Percentiles rank a stretch among this genome's conserved stretches.
Conservation (phyloP, 257 asterid species). For the Euphrasia confusa region DNA sequence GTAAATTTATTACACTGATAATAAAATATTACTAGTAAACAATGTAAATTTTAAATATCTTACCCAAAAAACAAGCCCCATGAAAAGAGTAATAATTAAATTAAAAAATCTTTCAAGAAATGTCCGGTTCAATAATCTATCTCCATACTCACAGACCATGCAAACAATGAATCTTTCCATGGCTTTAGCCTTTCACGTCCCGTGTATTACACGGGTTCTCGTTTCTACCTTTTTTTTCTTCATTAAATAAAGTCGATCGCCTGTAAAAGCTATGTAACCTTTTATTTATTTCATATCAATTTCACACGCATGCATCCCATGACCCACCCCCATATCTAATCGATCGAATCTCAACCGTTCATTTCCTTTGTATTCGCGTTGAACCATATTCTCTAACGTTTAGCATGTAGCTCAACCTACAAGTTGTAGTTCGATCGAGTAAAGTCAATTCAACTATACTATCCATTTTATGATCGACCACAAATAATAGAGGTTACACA, state of each 20-base stretch:
- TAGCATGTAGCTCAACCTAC: background rate
- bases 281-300: background rate
- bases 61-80: too few relatives aligned
- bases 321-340: background rate
- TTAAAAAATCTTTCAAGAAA: too few relatives aligned
- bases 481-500: too few relatives aligned
- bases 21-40: too few relatives aligned
- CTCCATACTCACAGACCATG: background rate
- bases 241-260: too few relatives aligned
- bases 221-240: too few relatives aligned
- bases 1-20: too few relatives aligned
- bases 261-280: too few relatives aligned
- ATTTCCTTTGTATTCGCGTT: background rate
- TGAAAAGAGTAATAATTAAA: too few relatives aligned
- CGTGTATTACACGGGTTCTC: slow-evolving; percentile 1
- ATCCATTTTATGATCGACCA: background rate
- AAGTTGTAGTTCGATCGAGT: background rate
- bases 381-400: background rate
- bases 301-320: slow-evolving; percentile 1
- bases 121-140: background rate
- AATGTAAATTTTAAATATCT: too few relatives aligned
- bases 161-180: background rate
- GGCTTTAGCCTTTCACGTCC: background rate
- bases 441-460: background rate
- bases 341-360: background rate